Evolutionary conservation across 2,329 filamentous ascomycete species (phyloP).

Genomic region (Scedosporium minutisporum): DNA sequence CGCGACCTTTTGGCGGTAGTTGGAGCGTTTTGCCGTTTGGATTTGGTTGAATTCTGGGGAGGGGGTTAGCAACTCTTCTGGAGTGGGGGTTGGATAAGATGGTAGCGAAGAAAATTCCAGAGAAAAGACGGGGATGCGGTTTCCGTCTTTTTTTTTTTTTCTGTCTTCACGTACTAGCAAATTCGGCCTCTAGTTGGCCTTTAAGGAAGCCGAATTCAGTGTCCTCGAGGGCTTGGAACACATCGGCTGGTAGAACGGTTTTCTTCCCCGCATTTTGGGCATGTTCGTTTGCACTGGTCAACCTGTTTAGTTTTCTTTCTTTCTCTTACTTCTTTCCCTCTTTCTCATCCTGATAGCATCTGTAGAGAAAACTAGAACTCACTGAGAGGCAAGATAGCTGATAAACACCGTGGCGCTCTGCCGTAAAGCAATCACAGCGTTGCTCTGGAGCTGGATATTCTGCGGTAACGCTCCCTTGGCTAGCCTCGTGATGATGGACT

Average conservation of each 20-base stretch:
- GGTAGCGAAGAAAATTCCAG: too few relatives aligned
- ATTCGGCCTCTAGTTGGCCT: slow-evolving; percentile 61
- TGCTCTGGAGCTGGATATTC: slow-evolving; percentile 76
- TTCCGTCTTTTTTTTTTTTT: background rate
- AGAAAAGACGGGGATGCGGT: background rate
- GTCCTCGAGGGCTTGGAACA: slow-evolving; percentile 68
- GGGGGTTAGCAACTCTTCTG: slow-evolving; percentile 6
- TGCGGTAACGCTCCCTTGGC: slow-evolving; percentile 71
- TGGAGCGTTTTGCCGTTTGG: slow-evolving; percentile 65
- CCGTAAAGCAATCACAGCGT: slow-evolving; percentile 68
- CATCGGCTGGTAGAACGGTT: slow-evolving; percentile 66
- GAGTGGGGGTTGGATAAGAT: too few relatives aligned
- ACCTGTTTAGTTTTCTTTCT: too few relatives aligned
- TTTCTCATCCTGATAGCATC: background rate
- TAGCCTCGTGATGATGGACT: slow-evolving; percentile 70
- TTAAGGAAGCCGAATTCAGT: slow-evolving; percentile 67
- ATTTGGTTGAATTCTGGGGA: slow-evolving; percentile 58
- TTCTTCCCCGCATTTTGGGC: slow-evolving; percentile 61
- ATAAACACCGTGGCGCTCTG: slow-evolving; percentile 80
- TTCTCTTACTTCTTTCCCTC: background rate
- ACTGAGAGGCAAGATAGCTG: slow-evolving; percentile 69
- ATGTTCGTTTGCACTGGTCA: slow-evolving; percentile 59
- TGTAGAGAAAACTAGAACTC: slow-evolving; percentile 23
- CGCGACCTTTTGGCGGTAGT: slow-evolving; percentile 60
- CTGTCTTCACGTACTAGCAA: slow-evolving; percentile 49